Evolutionary conservation across 306 rosid genomes (phyloP).

Genomic region (Betula pendula): DNA sequence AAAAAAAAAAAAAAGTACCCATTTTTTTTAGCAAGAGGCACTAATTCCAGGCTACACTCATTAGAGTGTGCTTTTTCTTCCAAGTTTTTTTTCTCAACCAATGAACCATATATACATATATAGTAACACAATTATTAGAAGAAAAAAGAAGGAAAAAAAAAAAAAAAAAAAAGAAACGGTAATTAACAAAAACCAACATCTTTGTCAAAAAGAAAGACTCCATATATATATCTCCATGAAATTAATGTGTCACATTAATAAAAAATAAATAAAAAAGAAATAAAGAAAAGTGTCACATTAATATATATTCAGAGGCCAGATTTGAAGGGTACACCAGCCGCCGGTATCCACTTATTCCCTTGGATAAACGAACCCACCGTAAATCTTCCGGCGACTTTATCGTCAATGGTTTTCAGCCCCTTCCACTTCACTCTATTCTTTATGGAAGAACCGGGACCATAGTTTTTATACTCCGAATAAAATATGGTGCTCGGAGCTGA

Average conservation of each 20-base stretch:
- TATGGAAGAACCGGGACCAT: conserved; percentile 65
- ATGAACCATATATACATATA: too few relatives aligned
- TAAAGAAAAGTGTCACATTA: too few relatives aligned
- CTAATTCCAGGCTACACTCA: too few relatives aligned
- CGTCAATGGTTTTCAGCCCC: conserved; percentile 52
- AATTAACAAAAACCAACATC: neutral
- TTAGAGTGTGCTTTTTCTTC: too few relatives aligned
- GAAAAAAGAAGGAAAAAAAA: neutral
- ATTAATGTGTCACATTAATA: neutral
- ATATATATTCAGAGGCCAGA: conserved; percentile 38
- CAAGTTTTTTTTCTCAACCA: too few relatives aligned
- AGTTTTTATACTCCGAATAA: conserved; percentile 62
- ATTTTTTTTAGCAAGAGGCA: too few relatives aligned
- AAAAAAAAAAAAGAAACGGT: neutral
- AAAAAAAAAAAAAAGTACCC: too few relatives aligned
- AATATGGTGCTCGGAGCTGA: conserved; percentile 76
- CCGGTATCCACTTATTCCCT: conserved; percentile 59
- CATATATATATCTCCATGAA: neutral
- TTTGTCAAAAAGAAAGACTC: neutral
- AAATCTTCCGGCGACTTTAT: conserved; percentile 40
- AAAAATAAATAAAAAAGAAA: too few relatives aligned
- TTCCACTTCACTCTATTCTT: conserved; percentile 68
- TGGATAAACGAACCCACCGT: conserved; percentile 52
- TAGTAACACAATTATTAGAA: too few relatives aligned
- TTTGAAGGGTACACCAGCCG: conserved; percentile 38